Percentiles rank a stretch among this genome's conserved stretches.
Conservation (phyloP, 164 flowering plant genomes). For the Liriodendron chinense region DNA sequence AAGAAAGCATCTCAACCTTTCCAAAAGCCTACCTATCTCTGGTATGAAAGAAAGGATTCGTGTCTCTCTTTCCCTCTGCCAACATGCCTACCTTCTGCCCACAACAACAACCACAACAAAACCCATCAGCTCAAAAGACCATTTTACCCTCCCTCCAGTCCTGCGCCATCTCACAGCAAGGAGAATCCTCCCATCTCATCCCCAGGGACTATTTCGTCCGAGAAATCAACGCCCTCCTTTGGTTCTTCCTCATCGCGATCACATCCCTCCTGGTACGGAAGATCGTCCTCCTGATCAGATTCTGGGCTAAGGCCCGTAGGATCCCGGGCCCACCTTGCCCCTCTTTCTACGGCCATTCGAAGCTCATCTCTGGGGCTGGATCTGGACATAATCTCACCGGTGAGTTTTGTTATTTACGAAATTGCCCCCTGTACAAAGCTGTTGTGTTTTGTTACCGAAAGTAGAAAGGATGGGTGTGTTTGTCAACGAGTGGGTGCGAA, state of each 20-base stretch:
- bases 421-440: neutral
- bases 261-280: constrained; percentile 34
- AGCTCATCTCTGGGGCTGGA: constrained; percentile 25
- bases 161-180: neutral
- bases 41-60: neutral
- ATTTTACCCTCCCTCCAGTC: neutral
- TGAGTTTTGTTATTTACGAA: neutral
- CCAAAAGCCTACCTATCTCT: neutral
- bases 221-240: constrained; percentile 43
- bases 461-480: neutral
- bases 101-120: neutral
- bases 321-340: constrained; percentile 58
- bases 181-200: neutral
- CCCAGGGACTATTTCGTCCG: constrained; percentile 36
- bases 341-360: constrained; percentile 48
- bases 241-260: constrained; percentile 44
- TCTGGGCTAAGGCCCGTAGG: constrained; percentile 34
- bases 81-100: neutral
- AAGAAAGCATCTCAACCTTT: neutral
- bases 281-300: constrained; percentile 22
- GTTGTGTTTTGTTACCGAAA: neutral
- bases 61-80: neutral
- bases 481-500: neutral
- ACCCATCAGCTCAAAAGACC: neutral
- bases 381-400: constrained; percentile 20